Evolutionary conservation across 306 rosid genomes (phyloP).

Genomic region (Castanospermum australe): DNA sequence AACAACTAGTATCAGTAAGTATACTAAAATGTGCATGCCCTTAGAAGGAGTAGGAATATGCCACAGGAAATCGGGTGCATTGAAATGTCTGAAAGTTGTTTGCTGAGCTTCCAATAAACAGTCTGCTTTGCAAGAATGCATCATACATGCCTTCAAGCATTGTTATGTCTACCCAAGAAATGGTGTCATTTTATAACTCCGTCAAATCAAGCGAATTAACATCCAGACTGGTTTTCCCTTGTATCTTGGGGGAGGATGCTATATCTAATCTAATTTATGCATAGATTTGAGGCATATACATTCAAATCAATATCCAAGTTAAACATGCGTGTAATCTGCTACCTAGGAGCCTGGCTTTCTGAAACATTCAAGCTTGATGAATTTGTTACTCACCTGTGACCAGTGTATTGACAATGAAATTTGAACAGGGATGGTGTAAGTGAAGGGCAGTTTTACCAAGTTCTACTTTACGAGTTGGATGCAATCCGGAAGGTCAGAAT

Average conservation of each 20-base stretch:
- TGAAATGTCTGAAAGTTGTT: neutral
- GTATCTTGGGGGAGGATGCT: neutral
- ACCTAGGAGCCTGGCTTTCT: neutral
- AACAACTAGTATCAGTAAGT: neutral
- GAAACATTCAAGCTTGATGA: neutral
- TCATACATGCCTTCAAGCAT: neutral
- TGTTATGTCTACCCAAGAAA: neutral
- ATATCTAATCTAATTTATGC: neutral
- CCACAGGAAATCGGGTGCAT: neutral
- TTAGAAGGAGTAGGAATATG: neutral
- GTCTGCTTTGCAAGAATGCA: neutral
- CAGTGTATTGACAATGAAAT: neutral
- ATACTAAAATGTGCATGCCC: neutral
- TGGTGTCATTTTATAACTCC: neutral
- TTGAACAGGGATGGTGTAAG: conserved; percentile 88
- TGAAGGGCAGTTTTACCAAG: conserved; percentile 95
- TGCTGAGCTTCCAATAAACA: neutral
- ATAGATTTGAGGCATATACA: neutral
- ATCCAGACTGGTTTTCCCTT: neutral
- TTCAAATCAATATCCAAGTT: neutral
- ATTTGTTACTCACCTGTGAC: neutral
- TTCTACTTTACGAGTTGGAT: conserved; percentile 81
- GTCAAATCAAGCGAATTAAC: neutral
- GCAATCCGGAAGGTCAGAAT: conserved; percentile 82
- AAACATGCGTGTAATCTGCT: neutral